Conservation (phyloP, 106 monocot species). For the Allium cepa region DNA sequence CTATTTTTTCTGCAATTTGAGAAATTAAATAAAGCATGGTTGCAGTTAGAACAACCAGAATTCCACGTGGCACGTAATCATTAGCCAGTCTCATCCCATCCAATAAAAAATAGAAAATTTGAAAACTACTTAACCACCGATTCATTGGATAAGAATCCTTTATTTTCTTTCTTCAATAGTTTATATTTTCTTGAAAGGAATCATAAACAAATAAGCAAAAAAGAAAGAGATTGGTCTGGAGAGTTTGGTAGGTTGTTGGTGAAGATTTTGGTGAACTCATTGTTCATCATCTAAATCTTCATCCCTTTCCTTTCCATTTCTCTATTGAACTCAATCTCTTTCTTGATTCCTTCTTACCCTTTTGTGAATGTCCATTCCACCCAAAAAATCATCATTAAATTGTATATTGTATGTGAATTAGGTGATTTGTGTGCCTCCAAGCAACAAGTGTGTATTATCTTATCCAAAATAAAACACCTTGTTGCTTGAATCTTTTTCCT, state of each 20-base stretch:
- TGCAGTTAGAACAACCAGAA: not conserved
- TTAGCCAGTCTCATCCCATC: not conserved
- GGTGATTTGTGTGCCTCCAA: not conserved
- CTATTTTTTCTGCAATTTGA: not conserved
- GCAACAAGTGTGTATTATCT: slow-evolving; percentile 1
- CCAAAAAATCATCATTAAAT: not conserved
- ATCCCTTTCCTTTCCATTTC: not conserved
- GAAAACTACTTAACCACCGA: not conserved
- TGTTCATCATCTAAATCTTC: slow-evolving; percentile 1
- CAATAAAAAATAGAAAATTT: not conserved
- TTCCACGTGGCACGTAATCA: not conserved
- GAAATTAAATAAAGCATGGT: not conserved
- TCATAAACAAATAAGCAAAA: not conserved
- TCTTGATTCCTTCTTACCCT: not conserved
- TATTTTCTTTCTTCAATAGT: not conserved
- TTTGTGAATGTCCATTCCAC: not conserved
- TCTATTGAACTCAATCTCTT: not conserved
- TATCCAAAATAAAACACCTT: not conserved
- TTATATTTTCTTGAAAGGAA: not conserved
- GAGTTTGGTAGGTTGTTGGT: slow-evolving; percentile 9
- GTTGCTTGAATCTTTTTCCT: slow-evolving; percentile 6
- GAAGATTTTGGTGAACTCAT: slow-evolving; percentile 7
- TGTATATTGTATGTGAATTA: not conserved
- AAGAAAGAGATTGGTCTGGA: not conserved
- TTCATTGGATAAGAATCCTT: slow-evolving; percentile 6